Conservation (phyloP, 352 stramenopile species). For the Elongisporangium senticosum region DNA sequence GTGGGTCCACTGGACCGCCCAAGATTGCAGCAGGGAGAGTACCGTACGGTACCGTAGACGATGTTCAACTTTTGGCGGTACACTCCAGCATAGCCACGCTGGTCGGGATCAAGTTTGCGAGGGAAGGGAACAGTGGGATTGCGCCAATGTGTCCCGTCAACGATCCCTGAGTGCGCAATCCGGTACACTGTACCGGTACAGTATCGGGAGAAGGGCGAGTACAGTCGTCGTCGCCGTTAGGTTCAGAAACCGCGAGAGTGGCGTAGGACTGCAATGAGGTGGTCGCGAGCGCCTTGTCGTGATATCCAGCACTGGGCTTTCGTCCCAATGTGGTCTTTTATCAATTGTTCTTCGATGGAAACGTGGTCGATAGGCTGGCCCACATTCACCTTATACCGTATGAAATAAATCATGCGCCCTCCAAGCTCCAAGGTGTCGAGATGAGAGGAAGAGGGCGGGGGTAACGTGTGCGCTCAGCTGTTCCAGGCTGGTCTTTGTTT, state of each 20-base stretch:
- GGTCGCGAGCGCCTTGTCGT: not conserved
- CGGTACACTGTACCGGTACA: not conserved
- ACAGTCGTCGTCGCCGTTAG: not conserved
- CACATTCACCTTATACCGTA: not conserved
- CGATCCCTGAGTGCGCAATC: not conserved
- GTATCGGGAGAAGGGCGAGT: not conserved
- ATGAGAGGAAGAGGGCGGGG: not conserved
- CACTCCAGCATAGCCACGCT: not conserved
- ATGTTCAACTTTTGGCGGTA: not conserved
- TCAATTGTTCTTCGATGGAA: not conserved
- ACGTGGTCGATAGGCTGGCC: not conserved
- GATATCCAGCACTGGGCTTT: not conserved
- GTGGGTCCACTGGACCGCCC: not conserved
- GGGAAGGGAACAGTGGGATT: not conserved
- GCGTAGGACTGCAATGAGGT: not conserved
- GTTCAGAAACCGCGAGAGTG: not conserved
- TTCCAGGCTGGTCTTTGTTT: not conserved
- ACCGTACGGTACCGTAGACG: not conserved
- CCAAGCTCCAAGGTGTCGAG: not conserved
- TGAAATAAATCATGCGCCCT: not conserved
- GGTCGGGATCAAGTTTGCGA: not conserved
- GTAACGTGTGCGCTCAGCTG: not conserved
- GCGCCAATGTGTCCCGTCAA: not conserved
- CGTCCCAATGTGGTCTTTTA: not conserved
- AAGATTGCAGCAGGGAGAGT: not conserved